Evolutionary conservation across 2,329 filamentous ascomycete genomes (phyloP), one percentile per base, ranked within the genome.

Genomic region (Dactylellina cionopaga): DNA sequence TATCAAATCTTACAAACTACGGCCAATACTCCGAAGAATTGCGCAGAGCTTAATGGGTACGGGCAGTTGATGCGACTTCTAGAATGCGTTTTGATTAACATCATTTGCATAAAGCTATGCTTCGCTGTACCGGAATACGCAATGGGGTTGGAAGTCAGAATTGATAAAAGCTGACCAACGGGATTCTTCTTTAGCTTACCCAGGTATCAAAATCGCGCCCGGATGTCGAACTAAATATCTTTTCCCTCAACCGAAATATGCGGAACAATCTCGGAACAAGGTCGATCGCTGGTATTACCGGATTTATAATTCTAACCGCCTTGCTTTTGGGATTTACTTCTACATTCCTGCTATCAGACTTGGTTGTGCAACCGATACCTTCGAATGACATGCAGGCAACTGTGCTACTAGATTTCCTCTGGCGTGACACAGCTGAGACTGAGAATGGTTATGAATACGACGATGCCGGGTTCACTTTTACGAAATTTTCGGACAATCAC

Each of bases 311-410:
- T 24, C 15, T 60, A 7, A 60, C 55, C 5, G 47, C 55, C 6
- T 47, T 27, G 3, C n/a, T 60, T 25, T 41, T 60, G 15, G 43
- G 55, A 10, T 60, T 60, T 22, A 47, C 25, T 3, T 60, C 55
- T 19, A 43, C 39, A 5, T 19, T 43, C 3, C 15, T 43, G 11
- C 11, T 43, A 19, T 43, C 39, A 11, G 55, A 60, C 29, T 39
- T 60, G 13, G 24, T 60, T 11, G 29, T 60, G 15, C 55, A 60
- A 13, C 55, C 55, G 1, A 49, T 60, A 47, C 55, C 55, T 9
- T 22, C 55, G 17, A 44, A 39, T 5, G 15, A 15, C 11, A 6
- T 35, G 17, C 15, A 35, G 6, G 10, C 39, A 3, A 47, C 5
- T 17, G 27, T 60, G 3, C 17, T 41, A 10, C 15, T 60, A 11